Evolutionary conservation across 164 flowering plant genomes (phyloP).

Genomic region (Cinnamomum chago): DNA sequence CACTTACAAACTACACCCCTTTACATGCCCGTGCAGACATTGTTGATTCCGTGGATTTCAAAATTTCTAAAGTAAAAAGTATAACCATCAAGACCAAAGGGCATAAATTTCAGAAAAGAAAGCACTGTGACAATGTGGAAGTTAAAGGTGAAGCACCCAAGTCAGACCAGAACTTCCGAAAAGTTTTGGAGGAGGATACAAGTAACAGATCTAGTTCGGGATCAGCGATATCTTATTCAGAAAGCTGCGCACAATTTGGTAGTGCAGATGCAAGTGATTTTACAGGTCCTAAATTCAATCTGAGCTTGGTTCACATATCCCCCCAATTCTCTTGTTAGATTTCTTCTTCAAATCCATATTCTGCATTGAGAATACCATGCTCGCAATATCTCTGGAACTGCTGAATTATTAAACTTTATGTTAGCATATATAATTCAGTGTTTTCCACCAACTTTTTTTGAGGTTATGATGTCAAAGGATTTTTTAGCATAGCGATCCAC

Average conservation of each 20-base stretch:
- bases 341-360: background rate
- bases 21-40: constrained; percentile 75
- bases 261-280: constrained; percentile 79
- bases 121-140: constrained; percentile 31
- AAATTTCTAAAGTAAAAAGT: constrained; percentile 43
- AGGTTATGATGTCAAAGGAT: background rate
- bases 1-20: constrained; percentile 90
- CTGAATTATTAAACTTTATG: background rate
- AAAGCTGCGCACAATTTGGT: constrained; percentile 80
- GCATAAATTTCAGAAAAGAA: constrained; percentile 57
- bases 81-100: constrained; percentile 59
- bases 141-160: constrained; percentile 30
- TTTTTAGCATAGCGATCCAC: too few species aligned
- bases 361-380: background rate
- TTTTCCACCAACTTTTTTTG: background rate
- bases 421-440: background rate
- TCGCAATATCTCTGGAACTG: background rate
- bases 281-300: constrained; percentile 47
- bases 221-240: constrained; percentile 91
- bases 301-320: background rate
- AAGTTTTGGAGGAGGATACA: constrained; percentile 70
- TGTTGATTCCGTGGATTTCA: constrained; percentile 60
- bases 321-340: background rate
- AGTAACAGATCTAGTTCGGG: constrained; percentile 96
- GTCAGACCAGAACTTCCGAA: constrained; percentile 39